Evolutionary conservation across 2,329 filamentous ascomycete genomes (phyloP).

Genomic region (Uncinocarpus reesii): DNA sequence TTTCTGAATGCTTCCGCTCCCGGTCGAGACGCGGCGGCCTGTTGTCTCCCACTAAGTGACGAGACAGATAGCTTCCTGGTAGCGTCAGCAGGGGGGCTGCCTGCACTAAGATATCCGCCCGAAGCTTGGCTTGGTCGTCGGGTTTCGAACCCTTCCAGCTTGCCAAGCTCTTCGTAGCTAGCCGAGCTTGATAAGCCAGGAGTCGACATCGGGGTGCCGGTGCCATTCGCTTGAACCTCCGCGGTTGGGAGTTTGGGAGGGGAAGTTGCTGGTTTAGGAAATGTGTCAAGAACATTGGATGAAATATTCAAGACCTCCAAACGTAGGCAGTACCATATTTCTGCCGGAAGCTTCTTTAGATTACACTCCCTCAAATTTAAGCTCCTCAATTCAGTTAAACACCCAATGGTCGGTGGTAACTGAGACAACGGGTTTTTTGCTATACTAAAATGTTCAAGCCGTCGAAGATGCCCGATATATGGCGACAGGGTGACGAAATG

Average conservation of each 20-base stretch:
- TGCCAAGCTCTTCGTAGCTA: constrained; percentile 67
- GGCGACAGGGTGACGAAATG: constrained; percentile 84
- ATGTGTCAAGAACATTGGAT: constrained; percentile 81
- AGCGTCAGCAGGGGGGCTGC: constrained; percentile 56
- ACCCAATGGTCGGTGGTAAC: constrained; percentile 78
- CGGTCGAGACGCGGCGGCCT: constrained; percentile 65
- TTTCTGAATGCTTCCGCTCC: constrained; percentile 58
- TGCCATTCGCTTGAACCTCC: constrained; percentile 23
- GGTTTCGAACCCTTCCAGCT: constrained; percentile 51
- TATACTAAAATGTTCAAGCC: constrained; percentile 84
- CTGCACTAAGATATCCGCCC: constrained; percentile 62
- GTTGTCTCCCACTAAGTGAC: constrained; percentile 71
- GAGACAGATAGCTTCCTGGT: constrained; percentile 73
- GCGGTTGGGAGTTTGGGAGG: constrained; percentile 52
- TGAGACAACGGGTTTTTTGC: constrained; percentile 81
- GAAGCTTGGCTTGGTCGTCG: constrained; percentile 80
- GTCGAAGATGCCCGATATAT: constrained; percentile 72
- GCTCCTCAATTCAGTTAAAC: constrained; percentile 69
- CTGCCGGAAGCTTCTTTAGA: constrained; percentile 72
- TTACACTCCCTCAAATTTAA: constrained; percentile 92
- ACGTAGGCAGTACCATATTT: constrained; percentile 91
- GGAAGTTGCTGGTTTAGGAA: constrained; percentile 66
- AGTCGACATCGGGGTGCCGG: constrained; percentile 37
- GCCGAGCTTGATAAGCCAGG: constrained; percentile 50
- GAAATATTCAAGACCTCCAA: constrained; percentile 89